phyloP scores from a whole-genome alignment of 768 basidiomycete species.

The Suillus fuscotomentosus region DNA sequence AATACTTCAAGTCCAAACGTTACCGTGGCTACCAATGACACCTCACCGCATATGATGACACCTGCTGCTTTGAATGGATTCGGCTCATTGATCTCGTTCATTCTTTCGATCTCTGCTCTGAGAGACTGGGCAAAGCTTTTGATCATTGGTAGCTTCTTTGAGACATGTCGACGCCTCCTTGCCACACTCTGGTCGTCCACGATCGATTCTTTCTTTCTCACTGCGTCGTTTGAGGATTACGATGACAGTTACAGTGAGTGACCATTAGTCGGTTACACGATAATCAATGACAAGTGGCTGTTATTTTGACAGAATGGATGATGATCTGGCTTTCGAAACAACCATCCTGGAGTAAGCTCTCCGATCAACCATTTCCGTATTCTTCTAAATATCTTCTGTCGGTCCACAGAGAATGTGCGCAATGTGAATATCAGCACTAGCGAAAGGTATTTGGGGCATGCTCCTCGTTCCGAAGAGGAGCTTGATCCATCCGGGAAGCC shows the following conservation, averaged over 20 bases:
- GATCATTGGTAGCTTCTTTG: conserved; percentile 59
- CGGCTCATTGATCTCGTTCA: conserved; percentile 31
- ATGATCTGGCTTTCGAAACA: conserved; percentile 67
- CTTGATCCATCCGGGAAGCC: conserved; percentile 21
- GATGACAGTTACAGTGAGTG: conserved; percentile 57
- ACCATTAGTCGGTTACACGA: not conserved
- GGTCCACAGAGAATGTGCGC: conserved; percentile 36
- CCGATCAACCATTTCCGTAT: not conserved
- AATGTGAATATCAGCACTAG: conserved; percentile 53
- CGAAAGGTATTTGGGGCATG: conserved; percentile 28
- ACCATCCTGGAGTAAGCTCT: conserved; percentile 52
- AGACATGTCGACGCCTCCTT: conserved; percentile 51
- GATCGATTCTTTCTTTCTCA: conserved; percentile 58
- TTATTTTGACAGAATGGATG: conserved; percentile 56
- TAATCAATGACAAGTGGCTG: not conserved
- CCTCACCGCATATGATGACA: conserved; percentile 6
- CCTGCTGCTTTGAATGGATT: conserved; percentile 14
- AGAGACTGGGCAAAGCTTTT: conserved; percentile 66
- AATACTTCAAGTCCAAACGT: conserved; percentile 9
- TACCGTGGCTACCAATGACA: conserved; percentile 13
- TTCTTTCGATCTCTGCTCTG: conserved; percentile 54
- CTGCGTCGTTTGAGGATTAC: conserved; percentile 56
- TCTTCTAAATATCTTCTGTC: not conserved
- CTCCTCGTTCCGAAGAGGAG: conserved; percentile 20
- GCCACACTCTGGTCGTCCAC: conserved; percentile 41